These are phyloP conservation scores for Citrus sinensis DNA, from an alignment of 345 rosid genomes.

Conservation along the genomic window DNA sequence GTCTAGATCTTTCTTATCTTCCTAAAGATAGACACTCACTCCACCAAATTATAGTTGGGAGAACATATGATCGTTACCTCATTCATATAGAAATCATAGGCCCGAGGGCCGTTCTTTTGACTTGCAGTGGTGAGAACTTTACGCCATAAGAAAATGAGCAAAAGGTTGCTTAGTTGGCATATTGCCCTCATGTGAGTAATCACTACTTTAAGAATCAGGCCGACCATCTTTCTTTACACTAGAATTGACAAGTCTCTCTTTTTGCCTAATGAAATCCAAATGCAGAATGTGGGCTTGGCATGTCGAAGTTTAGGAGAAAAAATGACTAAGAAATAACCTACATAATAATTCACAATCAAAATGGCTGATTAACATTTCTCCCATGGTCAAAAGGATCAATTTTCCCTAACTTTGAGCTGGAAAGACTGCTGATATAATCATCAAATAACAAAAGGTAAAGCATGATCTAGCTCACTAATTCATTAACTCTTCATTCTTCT, in stretches of 20 bases:
- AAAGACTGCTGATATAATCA: not conserved
- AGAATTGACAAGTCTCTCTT: not conserved
- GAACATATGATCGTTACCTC: not conserved
- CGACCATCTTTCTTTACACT: not conserved
- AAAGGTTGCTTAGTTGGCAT: not conserved
- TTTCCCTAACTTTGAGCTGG: not conserved
- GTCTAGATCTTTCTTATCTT: not conserved
- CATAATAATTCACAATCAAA: not conserved
- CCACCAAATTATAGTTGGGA: not conserved
- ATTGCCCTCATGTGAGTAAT: not conserved
- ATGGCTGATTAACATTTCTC: not conserved
- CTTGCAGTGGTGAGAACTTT: not conserved
- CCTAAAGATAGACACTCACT: not conserved
- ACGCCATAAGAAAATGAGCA: not conserved
- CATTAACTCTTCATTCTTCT: not conserved
- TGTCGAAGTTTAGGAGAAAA: not conserved
- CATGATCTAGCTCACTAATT: not conserved
- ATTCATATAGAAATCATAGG: not conserved
- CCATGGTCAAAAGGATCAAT: not conserved
- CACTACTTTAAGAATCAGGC: not conserved
- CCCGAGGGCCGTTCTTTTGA: not conserved
- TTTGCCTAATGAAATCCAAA: not conserved
- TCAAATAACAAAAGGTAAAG: not conserved
- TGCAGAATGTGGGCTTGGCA: not conserved
- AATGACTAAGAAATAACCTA: not conserved